Conservation (phyloP, 805 yeast genomes). For the Komagataella pastoris region DNA sequence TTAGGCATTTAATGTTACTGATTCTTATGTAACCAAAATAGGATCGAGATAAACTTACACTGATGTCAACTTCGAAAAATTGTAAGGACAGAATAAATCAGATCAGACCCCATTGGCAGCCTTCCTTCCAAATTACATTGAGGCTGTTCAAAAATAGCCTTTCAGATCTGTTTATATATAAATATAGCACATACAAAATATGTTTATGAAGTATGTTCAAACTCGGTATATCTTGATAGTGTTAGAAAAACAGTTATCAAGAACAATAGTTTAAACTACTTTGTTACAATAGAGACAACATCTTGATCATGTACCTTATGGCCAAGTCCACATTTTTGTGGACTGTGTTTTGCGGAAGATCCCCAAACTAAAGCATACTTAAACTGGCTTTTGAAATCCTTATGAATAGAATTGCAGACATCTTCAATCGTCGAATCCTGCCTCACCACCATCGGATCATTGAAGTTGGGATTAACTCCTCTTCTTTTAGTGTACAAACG, state of each 20-base stretch:
- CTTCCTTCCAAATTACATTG: too few relatives aligned
- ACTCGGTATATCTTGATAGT: not conserved
- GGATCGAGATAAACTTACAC: not conserved
- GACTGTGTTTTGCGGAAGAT: constrained; percentile 84
- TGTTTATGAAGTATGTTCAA: too few relatives aligned
- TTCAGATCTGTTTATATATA: too few relatives aligned
- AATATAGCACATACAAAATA: too few relatives aligned
- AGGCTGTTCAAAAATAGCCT: too few relatives aligned
- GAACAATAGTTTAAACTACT: constrained; percentile 22
- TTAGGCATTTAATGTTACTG: not conserved
- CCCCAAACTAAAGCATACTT: constrained; percentile 97
- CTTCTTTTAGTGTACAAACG: constrained; percentile 82
- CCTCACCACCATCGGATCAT: constrained; percentile 87
- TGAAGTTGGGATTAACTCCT: constrained; percentile 69
- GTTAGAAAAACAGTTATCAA: not conserved
- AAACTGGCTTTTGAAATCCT: constrained; percentile 85
- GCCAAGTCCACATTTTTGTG: constrained; percentile 87
- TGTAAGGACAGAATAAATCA: too few relatives aligned
- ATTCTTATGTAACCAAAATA: not conserved
- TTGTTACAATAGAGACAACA: constrained; percentile 83
- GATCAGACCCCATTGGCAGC: too few relatives aligned
- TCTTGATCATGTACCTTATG: constrained; percentile 87
- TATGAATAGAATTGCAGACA: constrained; percentile 84
- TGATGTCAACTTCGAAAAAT: too few relatives aligned
- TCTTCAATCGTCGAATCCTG: constrained; percentile 66